Base-by-base conservation (phyloP, 2,329 filamentous ascomycete species). In the Fusarium nanum region DNA sequence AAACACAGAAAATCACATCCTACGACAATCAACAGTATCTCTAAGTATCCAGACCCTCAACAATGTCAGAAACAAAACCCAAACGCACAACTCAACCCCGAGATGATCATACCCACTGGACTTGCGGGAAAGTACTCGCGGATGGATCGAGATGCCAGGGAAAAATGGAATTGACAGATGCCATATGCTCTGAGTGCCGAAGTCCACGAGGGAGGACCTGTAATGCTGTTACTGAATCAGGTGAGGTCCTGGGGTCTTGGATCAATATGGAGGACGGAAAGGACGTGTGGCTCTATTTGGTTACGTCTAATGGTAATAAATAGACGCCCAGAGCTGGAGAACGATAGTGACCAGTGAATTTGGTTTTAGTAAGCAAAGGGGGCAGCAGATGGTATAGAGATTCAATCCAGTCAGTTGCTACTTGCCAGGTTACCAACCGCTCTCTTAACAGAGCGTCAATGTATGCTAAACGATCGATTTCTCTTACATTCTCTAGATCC, bases 401-500 rank as follows among this genome's bases (percentile, higher is more conserved):
- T 32, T 5, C 14, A 16, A 1, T 4, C 14, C 1, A 32, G 30
- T 16, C 4, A 32, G 30, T 14, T 14, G n/a, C n/a, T n/a, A n/a
- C n/a, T n/a, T n/a, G 12, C 2, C 30, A 4, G 13, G 2, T 14
- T 30, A 32, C 13, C 30, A 32, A 32, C 7, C 5, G 30, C 30
- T 23, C n/a, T 23, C 6, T 4, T 23, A 23, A 23, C 22, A 23
- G 22, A 23, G 22, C 22, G 6, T 23, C 4, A 5, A 23, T 23
- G 22, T 23, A 4, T 4, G 6, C 3, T 23, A 5, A 23, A 23
- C 22, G 22, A 23, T 18, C 32, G 18, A 34, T 34, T 16, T 0
- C 16, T 18, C 32, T 34, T 18, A 18, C 1, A 9, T 2, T 18
- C 7, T 18, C 14, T 34, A 0, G 32, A 16, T 4, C 1, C 4